These are phyloP conservation scores for Gastrolobium bilobum DNA, from an alignment of 306 rosid genomes.

Conservation along the genomic window DNA sequence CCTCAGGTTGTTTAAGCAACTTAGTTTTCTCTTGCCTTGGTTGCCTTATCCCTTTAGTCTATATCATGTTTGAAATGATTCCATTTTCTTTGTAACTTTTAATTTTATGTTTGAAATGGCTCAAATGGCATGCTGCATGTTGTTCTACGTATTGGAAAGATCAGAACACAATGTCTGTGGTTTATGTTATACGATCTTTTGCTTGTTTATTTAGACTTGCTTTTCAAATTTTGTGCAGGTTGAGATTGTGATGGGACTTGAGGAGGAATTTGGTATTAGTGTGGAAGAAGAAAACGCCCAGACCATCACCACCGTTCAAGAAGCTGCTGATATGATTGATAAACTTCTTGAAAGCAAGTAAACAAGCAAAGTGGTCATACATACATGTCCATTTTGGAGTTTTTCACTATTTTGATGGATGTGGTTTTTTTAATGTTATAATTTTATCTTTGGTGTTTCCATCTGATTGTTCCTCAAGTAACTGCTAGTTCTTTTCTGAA, in stretches of 20 bases:
- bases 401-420: constrained; percentile 33
- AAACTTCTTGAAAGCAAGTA: constrained; percentile 63
- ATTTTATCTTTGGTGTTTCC: constrained; percentile 16
- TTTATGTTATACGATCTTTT: constrained; percentile 33
- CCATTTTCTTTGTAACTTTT: not conserved
- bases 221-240: constrained; percentile 62
- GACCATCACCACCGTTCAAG: constrained; percentile 89
- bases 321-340: constrained; percentile 95
- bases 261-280: constrained; percentile 83
- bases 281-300: constrained; percentile 93
- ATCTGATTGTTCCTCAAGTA: constrained; percentile 43
- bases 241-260: constrained; percentile 98
- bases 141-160: not conserved
- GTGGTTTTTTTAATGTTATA: constrained; percentile 1
- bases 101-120: not conserved
- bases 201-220: not conserved
- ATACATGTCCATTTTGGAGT: constrained; percentile 18
- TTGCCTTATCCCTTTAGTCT: constrained; percentile 15
- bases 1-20: not conserved
- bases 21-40: not conserved
- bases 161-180: not conserved
- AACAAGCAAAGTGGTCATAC: constrained; percentile 40
- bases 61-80: not conserved
- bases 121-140: constrained; percentile 4
- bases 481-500: constrained; percentile 43